Base-by-base conservation (phyloP, 257 asterid species). In the Solanum peruvianum region DNA sequence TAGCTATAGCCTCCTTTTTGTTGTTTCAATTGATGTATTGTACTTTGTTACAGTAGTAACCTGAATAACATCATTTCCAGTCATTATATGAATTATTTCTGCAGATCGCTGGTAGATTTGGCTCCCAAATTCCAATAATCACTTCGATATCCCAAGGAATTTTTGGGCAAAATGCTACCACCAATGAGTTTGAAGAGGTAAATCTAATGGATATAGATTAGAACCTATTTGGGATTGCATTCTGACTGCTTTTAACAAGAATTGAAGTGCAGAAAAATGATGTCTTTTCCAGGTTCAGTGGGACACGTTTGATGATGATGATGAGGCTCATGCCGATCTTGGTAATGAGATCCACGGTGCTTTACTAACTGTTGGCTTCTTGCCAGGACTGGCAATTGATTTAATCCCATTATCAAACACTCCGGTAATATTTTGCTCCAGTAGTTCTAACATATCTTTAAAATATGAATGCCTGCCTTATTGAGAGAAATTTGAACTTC, bases 141-240 rank as follows among this genome's bases (percentile, higher is more conserved):
- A 91, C 93, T 90, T 94, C 91, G 64, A 85, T 87, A 82, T 88
- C 94, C 7, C 93, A 92, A 88, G 98, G 98, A 89, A 85, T 94
- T 88, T 91, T 94, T 85, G 99, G 98, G 82, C 91, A 91, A 92
- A 93, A 94, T 88, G 94, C 90, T 45, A 87, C 73, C 60, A 91
- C 95, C 25, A 89, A 91, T 90, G 91, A 92, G 85, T 89, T 92
- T 89, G 92, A 91, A 75, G 98, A 96, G 98, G 99, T 94, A 84
- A 88, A 70, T 70, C 33, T 70, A 35, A 10, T 88, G 62, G 39
- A 5, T 56, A 29, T 31, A 49, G 33, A 21, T 12, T 33, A 33
- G 7, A 58, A 62, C 64, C 66, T 49, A 9, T 15, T 47, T 75
- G 75, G 44, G 20, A 39, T 35, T 83, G 52, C 44, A 71, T 82